phyloP scores from a whole-genome alignment of 495 filamentous ascomycete species.

The Xylaria longipes region DNA sequence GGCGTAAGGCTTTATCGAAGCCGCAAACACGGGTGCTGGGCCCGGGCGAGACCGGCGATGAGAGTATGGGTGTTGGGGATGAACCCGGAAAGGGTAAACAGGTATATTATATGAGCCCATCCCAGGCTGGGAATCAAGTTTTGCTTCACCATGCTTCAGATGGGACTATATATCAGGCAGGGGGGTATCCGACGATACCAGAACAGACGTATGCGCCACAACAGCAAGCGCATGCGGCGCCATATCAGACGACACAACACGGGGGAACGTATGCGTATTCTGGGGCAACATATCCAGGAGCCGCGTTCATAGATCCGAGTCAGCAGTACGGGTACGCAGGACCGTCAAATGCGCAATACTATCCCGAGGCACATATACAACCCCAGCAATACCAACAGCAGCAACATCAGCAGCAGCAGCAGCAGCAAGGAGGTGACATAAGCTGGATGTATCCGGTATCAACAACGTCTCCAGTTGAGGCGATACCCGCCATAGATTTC shows the following conservation, averaged over 20 bases:
- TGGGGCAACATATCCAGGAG: background rate
- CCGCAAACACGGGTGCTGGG: background rate
- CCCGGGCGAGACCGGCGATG: background rate
- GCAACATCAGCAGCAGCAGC: background rate
- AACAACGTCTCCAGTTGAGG: background rate
- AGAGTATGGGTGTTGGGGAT: conserved; percentile 13
- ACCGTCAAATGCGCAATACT: conserved; percentile 26
- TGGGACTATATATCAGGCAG: conserved; percentile 1
- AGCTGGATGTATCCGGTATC: conserved; percentile 17
- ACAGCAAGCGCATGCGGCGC: background rate
- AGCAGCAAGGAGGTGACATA: background rate
- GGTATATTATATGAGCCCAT: background rate
- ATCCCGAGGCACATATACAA: conserved; percentile 23
- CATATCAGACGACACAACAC: background rate
- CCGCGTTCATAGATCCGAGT: background rate
- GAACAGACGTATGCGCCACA: conserved; percentile 14
- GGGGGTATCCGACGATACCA: conserved; percentile 20
- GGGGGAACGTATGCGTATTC: background rate
- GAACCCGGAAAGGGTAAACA: conserved; percentile 11
- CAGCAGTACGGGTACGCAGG: conserved; percentile 24
- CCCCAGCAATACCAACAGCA: too few species aligned
- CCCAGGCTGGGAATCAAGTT: conserved; percentile 6
- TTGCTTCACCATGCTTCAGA: conserved; percentile 2
- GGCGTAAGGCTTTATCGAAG: conserved; percentile 12
- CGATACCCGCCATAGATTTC: background rate